Evolutionary conservation across 768 basidiomycete genomes (phyloP), one percentile per base, ranked within the genome.

Genomic region (Arthromyces matolae): DNA sequence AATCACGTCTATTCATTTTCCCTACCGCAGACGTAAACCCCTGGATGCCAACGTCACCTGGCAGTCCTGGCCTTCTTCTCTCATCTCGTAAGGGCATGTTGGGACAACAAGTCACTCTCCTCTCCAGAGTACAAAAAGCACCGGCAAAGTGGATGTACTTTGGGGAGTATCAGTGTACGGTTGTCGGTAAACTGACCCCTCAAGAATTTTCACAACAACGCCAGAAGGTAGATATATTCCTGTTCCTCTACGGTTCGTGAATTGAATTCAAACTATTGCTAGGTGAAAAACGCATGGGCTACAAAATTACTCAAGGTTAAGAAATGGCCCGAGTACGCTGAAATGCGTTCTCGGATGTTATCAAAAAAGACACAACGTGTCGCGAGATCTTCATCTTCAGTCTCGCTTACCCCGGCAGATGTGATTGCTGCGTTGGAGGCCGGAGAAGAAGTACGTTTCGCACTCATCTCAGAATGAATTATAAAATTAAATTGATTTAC

Each of bases 271-370:
- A 8, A 4, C 25, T 3, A n/a, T 19, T 32, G 41, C 8, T 32
- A 59, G 58, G 52, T 54, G 3, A 57, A 62, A 46, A 28, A 27
- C 1, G 16, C 32, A 9, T 65, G 62, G 62, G 58, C 55, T 0
- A 34, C 53, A n/a, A 33, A 41, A 1, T 18, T 58, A 2, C 8
- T 58, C 10, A 49, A 49, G 1, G 42, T 20, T 4, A 51, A 50
- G 23, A 38, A 22, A 13, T 48, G 52, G 25, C 51, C 54, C 8
- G 53, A 56, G 1, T 65, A 60, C 40, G 55, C 54, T 0, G 36
- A 40, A 1, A 66, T 66, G 59, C 60, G 61, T 2, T 57, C 54
- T 6, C 54, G 65, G 3, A 62, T 66, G 40, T 57, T 55, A 9
- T 51, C 64, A 5, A 39, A 58, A 29, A 59, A 54, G 37, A 29